These are phyloP conservation scores for Coniochaeta prunicola DNA, from an alignment of 2,329 filamentous ascomycete genomes.

Conservation along the genomic window DNA sequence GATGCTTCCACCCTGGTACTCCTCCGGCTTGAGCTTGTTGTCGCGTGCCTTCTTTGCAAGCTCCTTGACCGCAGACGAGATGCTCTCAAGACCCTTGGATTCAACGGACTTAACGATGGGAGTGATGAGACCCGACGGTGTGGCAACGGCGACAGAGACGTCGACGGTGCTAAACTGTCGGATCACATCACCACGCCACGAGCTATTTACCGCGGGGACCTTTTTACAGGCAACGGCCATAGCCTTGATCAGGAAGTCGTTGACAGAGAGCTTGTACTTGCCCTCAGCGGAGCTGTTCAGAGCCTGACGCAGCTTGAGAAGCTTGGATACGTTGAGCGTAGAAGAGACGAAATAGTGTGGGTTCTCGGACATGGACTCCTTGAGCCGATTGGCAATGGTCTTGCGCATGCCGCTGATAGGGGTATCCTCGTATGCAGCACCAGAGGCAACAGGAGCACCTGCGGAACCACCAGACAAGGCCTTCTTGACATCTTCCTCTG, in stretches of 20 bases:
- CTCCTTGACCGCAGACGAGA: slow-evolving; percentile 88
- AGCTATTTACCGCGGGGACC: slow-evolving; percentile 92
- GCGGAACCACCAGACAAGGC: slow-evolving; percentile 51
- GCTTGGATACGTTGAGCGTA: slow-evolving; percentile 85
- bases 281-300: slow-evolving; percentile 84
- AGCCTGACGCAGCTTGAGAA: slow-evolving; percentile 90
- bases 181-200: slow-evolving; percentile 85
- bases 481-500: slow-evolving; percentile 90
- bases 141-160: slow-evolving; percentile 92
- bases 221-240: slow-evolving; percentile 82
- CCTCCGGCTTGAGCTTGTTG: slow-evolving; percentile 97
- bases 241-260: slow-evolving; percentile 98
- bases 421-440: slow-evolving; percentile 71
- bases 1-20: slow-evolving; percentile 98
- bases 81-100: slow-evolving; percentile 76
- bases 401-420: slow-evolving; percentile 93
- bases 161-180: slow-evolving; percentile 91
- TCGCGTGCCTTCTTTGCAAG: slow-evolving; percentile 94
- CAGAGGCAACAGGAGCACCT: slow-evolving; percentile 43
- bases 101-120: slow-evolving; percentile 91
- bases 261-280: slow-evolving; percentile 99
- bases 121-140: slow-evolving; percentile 89
- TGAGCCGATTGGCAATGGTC: slow-evolving; percentile 87
- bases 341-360: slow-evolving; percentile 97
- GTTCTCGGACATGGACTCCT: slow-evolving; percentile 85